Base-by-base conservation (phyloP, 2,329 filamentous ascomycete species). In the Trichoderma sp. region DNA sequence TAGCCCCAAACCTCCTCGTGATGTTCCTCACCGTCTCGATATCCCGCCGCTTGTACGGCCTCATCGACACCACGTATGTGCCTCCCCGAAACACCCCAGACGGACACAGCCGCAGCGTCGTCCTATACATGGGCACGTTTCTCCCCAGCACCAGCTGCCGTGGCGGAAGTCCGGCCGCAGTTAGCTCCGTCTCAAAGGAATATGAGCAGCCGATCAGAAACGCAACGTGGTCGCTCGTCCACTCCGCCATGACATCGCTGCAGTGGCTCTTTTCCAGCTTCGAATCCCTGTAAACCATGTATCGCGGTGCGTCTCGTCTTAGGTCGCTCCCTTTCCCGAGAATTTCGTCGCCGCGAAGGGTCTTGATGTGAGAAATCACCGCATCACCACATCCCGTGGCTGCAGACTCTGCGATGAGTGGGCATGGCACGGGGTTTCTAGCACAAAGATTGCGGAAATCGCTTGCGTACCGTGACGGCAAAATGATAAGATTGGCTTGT, bases 191-290 rank as follows among this genome's bases (percentile, higher is more conserved):
- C 75, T 90, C 88, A 74, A 91, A 91, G 72, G 83, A 87, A 80
- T 85, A 90, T 0, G 84, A 87, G 74, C 88, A 91, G 10, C 88
- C 89, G 70, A 91, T 85, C 55, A 90, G 75, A 73, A 89, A 91
- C 0, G 82, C 88, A 28, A 88, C 84, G 72, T 91, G 86, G 71
- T 89, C 83, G 5, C 80, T 74, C 0, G 82, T 83, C 89, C 88
- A 91, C 51, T 86, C 76, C 2, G 77, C 73, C 1, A 77, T 72
- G 18, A 91, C 79, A 73, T 87, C 81, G 1, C 73, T 60, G 37
- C 78, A 77, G 18, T 80, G 78, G 0, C 77, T 74, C 24, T 79
- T 79, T 5, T 77, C 72, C 2, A 85, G 77, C 55, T 77, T 77
- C 2, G 82, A 82, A 68, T 86, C 76, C n/a, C 79, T 71, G 75